Base-by-base conservation (phyloP, 2,329 filamentous ascomycete genomes). In the Paecilomyces dactylethromorphus region DNA sequence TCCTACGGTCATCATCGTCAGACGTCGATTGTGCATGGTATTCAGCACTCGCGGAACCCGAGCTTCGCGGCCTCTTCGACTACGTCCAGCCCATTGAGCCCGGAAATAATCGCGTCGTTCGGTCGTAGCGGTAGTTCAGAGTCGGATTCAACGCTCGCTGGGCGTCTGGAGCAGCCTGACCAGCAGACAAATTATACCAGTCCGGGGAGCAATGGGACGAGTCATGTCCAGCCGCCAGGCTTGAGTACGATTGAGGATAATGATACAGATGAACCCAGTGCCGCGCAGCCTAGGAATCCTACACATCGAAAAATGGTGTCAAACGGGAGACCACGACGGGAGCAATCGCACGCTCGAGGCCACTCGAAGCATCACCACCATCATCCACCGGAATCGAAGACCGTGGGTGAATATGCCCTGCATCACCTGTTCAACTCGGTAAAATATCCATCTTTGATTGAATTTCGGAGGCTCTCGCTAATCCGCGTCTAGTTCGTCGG, bases 321-420 rank as follows among this genome's bases (percentile, higher is more conserved):
- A 26, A 87, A 84, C 67, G 81, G 80, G 58, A 90, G 85, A 71
- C 79, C 84, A 53, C 86, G 88, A 64, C 84, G 88, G 56, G 89
- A 92, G 62, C 87, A 91, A 70, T 79, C 82, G 6, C 88, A 89
- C 69, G 86, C 92, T 69, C 88, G 87, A 65, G 90, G 90, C 15
- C 87, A 91, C 68, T 93, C 90, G 35, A 84, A 82, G 58, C 85
- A 88, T 67, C 78, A 81, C 56, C 81, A 87, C 66, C 85, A 88
- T 8, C 39, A 45, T 45, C 39, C 39, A 18, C 39, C 39, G 56
- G 91, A 96, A 63, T 85, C 89, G 64, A 96, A 93, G 75, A 97
- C 92, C 0, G 92, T 97, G n/a, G 92, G 92, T 58, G 94, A 99
- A 79, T 97, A 96, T 83, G 94, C 94, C 21, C 80, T 99, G 61